A percentile compares a stretch with the other conserved stretches of the same genome.
Conservation (phyloP, 139 green algal species). For the Chlorella sp. region DNA sequence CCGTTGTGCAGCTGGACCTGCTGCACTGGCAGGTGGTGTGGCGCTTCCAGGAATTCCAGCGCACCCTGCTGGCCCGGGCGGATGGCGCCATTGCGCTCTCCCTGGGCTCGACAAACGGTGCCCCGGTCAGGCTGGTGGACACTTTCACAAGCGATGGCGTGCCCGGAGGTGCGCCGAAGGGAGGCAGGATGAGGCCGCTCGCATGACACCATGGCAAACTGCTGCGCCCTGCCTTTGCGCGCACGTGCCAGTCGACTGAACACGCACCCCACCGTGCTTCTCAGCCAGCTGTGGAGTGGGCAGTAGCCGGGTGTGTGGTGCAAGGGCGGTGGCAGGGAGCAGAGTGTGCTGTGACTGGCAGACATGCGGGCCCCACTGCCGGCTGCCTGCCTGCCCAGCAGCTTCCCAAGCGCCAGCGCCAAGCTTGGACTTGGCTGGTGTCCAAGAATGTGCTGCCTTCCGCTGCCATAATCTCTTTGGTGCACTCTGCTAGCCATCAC, state of each 20-base stretch:
- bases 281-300: too few species aligned
- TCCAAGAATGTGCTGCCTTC: neutral
- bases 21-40: conserved; percentile 48
- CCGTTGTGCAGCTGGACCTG: conserved; percentile 38
- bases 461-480: neutral
- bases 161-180: neutral
- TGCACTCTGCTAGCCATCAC: neutral
- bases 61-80: neutral
- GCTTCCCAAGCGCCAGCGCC: neutral
- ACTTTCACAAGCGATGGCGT: conserved; percentile 24
- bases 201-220: too few species aligned
- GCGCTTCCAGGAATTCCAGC: neutral
- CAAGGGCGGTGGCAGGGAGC: too few species aligned
- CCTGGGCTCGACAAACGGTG: neutral
- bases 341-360: too few species aligned
- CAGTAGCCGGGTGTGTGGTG: neutral
- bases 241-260: too few species aligned
- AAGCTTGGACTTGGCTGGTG: neutral
- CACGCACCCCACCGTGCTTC: too few species aligned
- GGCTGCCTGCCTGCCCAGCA: too few species aligned
- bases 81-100: conserved; percentile 39
- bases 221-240: too few species aligned
- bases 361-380: too few species aligned
- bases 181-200: too few species aligned
- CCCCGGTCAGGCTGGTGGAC: conserved; percentile 39